Conservation (phyloP, 192 early-diverging fungal species). For the Coemansia sp. region DNA sequence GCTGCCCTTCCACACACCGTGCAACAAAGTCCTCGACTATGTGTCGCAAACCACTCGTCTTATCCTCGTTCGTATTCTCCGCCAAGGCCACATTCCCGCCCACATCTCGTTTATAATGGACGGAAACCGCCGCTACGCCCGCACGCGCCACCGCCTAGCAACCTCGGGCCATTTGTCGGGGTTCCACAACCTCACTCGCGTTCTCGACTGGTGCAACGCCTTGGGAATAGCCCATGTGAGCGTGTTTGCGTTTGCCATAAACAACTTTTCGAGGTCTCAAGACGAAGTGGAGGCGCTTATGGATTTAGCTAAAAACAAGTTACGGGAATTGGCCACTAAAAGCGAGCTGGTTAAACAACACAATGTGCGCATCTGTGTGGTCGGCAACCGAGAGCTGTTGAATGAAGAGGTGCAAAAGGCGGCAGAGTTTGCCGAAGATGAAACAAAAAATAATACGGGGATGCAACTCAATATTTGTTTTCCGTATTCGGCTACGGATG, state of each 20-base stretch:
- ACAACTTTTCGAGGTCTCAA: conserved; percentile 89
- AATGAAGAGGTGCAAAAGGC: conserved; percentile 63
- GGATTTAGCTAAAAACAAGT: conserved; percentile 73
- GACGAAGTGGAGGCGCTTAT: conserved; percentile 87
- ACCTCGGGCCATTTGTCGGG: conserved; percentile 78
- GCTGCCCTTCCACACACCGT: background rate
- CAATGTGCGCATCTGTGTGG: conserved; percentile 73
- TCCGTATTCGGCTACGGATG: conserved; percentile 89
- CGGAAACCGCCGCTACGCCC: conserved; percentile 92
- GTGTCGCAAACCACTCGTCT: background rate
- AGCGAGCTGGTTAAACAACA: conserved; percentile 74
- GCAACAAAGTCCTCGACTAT: background rate
- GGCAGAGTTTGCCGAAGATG: conserved; percentile 60
- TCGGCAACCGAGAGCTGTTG: conserved; percentile 74
- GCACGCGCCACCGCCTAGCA: conserved; percentile 55
- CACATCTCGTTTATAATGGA: conserved; percentile 98
- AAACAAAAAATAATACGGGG: conserved; percentile 64
- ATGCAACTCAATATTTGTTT: conserved; percentile 88
- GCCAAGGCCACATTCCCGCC: conserved; percentile 76
- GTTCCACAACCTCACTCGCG: conserved; percentile 74
- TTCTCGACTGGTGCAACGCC: conserved; percentile 84
- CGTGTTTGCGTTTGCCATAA: conserved; percentile 96
- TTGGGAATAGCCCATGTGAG: conserved; percentile 85
- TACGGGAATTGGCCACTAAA: conserved; percentile 66
- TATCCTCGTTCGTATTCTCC: conserved; percentile 35